Evolutionary conservation across 1,139 yeast genomes (phyloP), one percentile per base, ranked within the genome.

Genomic region (Hanseniaspora sp.): DNA sequence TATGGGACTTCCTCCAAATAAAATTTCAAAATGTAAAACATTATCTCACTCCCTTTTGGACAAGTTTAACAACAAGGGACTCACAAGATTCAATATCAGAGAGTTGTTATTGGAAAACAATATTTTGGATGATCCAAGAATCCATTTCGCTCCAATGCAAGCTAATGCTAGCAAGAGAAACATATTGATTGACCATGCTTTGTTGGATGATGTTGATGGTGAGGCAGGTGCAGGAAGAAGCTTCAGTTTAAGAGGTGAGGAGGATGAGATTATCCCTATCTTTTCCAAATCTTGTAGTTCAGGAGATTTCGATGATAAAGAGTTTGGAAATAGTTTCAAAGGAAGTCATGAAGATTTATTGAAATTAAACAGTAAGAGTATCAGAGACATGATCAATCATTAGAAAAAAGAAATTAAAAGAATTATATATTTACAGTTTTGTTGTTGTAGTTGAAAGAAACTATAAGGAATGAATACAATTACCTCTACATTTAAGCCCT

Each of bases 371-470:
- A 35, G 34, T 8, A 44, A 35, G 7, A 51, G 15, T n/a, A 45
- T 51, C 9, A 51, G 54, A 35, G 54, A 51, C 23, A 44, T 51
- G 49, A 51, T 46, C 8, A 46, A 42, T 2, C 46, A 53, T 43
- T 53, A 42, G 31, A 15, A 18, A 31, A 15, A 8, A 17, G 34
- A 23, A 9, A 15, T 23, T 2, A 31, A 31, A 43, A 31, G 15
- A 29, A 31, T 15, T 33, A 43, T 43, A 31, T 13, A 2, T 2
- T 33, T 4, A 23, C 23, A n/a, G n/a, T 23, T 23, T 23, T 23
- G 23, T 23, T 3, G 23, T 23, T 23, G 23, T 23, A 23, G 23
- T 4, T 23, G 23, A 23, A n/a, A n/a, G n/a, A n/a, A n/a, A n/a
- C n/a, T n/a, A n/a, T n/a, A n/a, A n/a, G n/a, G n/a, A n/a, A 23